Evolutionary conservation across 306 rosid genomes (phyloP), one percentile per base, ranked within the genome.

Genomic region (Sindora glabra): DNA sequence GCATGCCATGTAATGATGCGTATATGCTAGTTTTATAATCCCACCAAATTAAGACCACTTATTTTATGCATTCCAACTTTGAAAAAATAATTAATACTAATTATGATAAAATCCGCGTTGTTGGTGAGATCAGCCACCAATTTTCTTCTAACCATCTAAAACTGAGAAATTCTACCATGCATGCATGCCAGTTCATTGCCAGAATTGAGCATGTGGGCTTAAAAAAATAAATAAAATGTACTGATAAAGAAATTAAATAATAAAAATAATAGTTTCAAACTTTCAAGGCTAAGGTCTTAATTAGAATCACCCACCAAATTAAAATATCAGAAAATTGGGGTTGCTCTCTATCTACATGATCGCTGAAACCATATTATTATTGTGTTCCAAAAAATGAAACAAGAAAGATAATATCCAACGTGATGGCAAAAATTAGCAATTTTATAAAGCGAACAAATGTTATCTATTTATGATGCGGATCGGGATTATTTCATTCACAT

Each of bases 91-190:
- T 61, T 24, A 64, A 62, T n/a, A 26, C 37, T 29, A 60, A 67
- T 47, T 36, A 56, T 24, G 64, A 70, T 66, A 48, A 62, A 80
- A 84, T 79, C 78, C 94, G 94, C 67, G 92, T 89, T 75, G 81
- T 65, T 70, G 88, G 92, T 81, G 51, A 61, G 71, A 69, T 65
- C 52, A 74, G 79, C 25, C 46, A 29, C 76, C 74, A 65, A 65
- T 30, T 68, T 62, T 67, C 72, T 65, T 67, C 66, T 61, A 30
- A 49, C 65, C 68, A 47, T 37, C 76, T 44, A 42, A 54, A 68
- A 59, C 40, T 12, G 39, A 64, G 54, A 34, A 42, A 32, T 53
- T 17, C 27, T 59, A 4, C 34, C 34, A 29, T 29, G n/a, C n/a
- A n/a, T 14, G 57, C 71, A 60, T 50, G 69, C 74, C 72, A 64